phyloP scores from a whole-genome alignment of 2,329 filamentous ascomycete species.

The Blumeriella jaapii region DNA sequence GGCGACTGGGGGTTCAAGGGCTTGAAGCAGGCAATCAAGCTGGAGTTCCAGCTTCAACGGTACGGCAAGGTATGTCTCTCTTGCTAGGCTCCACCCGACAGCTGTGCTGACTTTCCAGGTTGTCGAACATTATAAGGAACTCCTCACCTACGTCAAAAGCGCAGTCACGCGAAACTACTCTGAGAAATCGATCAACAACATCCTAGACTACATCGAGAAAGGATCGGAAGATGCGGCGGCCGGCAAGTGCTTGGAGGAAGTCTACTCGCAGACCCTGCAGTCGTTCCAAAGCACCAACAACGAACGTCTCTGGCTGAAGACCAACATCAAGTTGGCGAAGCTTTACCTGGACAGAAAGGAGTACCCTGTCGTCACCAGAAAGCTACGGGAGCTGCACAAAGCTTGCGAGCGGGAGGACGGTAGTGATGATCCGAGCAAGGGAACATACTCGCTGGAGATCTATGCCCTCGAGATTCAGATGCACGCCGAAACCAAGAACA shows the following conservation, averaged over 20 bases:
- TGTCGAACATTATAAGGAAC: slow-evolving; percentile 82
- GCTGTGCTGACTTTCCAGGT: slow-evolving; percentile 42
- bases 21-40: slow-evolving; percentile 93
- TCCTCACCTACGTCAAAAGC: slow-evolving; percentile 93
- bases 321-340: slow-evolving; percentile 91
- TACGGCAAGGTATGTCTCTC: slow-evolving; percentile 58
- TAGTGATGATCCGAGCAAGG: slow-evolving; percentile 83
- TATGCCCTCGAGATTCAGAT: slow-evolving; percentile 98
- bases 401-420: slow-evolving; percentile 83
- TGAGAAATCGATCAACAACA: slow-evolving; percentile 98
- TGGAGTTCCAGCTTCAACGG: slow-evolving; percentile 84
- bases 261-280: slow-evolving; percentile 85
- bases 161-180: slow-evolving; percentile 97
- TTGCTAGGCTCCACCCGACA: not conserved
- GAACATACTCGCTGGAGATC: slow-evolving; percentile 89
- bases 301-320: slow-evolving; percentile 94
- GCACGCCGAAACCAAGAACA: slow-evolving; percentile 94
- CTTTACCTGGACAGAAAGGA: slow-evolving; percentile 87
- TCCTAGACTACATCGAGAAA: slow-evolving; percentile 96
- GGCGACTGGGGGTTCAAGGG: slow-evolving; percentile 99
- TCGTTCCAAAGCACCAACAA: slow-evolving; percentile 98
- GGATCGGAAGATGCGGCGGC: slow-evolving; percentile 60
- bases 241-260: slow-evolving; percentile 78
- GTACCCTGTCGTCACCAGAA: slow-evolving; percentile 67
- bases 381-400: slow-evolving; percentile 78